Base-by-base conservation (phyloP, 257 asterid genomes). In the Pogostemon cablin region DNA sequence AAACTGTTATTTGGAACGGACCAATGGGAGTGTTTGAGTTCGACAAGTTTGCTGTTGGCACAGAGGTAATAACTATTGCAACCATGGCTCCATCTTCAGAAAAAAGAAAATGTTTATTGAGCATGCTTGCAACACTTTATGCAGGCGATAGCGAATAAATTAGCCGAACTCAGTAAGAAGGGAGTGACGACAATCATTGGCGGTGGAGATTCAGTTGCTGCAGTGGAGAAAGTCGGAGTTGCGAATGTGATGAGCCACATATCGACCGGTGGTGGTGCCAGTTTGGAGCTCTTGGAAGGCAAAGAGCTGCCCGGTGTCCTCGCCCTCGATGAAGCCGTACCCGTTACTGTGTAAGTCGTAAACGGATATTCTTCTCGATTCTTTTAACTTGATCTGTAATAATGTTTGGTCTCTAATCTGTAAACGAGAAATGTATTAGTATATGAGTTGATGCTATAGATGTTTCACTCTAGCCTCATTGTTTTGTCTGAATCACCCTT, bases 11-110 rank as follows among this genome's bases (percentile, higher is more conserved):
- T 55, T 91, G 97, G 97, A 91, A 91, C 32, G 97, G 97, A 67
- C 97, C 97, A 3, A 91, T 91, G 97, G 96, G 97, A 68, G 97
- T 89, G 50, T 91, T 91, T 73, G 97, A 91, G 76, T 91, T 91
- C 67, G 95, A 89, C 62, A 91, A 91, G 83, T 91, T 91, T 78
- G 97, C 97, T 6, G 42, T 50, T 1, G 97, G 97, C 81, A 91
- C 96, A 48, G 96, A 87, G 95, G 97, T 88, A 73, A 52, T 39
- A 12, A 10, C 4, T 65, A 10, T 59, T 52, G 2, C 9, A 48
- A 52, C 58, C 58, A 52, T 50, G 57, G 6, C 7, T 52, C 7
- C 35, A 4, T 15, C 20, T 6, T 50, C 12, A 5, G 8, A 3
- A 50, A 53, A 5, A 37, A 68, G 37, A 64, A 35, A 42, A 15